phyloP scores from a whole-genome alignment of 768 basidiomycete genomes.

The Kwoniella sp. region DNA sequence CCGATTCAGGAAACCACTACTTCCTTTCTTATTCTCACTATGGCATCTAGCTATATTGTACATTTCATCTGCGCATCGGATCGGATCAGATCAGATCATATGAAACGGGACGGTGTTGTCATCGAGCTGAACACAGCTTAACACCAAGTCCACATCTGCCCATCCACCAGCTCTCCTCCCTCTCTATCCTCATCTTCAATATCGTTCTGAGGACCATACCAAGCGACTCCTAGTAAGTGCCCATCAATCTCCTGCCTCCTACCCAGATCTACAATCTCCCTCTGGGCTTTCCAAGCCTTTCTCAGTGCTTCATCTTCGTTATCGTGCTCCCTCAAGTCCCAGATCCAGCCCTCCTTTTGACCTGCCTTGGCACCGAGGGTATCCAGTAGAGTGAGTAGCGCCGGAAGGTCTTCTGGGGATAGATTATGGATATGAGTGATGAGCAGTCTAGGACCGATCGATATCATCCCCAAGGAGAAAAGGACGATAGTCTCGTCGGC shows the following conservation, averaged over 20 bases:
- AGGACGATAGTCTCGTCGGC: slow-evolving; percentile 28
- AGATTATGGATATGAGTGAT: slow-evolving; percentile 30
- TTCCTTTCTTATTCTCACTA: too few species aligned
- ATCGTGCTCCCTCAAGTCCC: slow-evolving; percentile 16
- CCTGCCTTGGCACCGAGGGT: slow-evolving; percentile 13
- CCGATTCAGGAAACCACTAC: too few species aligned
- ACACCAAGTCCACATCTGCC: slow-evolving; percentile 42
- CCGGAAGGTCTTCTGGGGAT: slow-evolving; percentile 16
- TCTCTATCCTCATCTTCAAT: not conserved
- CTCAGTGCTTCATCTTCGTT: slow-evolving; percentile 2
- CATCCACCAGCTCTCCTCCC: slow-evolving; percentile 27
- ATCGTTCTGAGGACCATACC: slow-evolving; percentile 36
- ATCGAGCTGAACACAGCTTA: too few species aligned
- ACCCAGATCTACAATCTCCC: slow-evolving; percentile 7
- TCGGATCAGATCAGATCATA: not conserved
- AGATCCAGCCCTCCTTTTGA: slow-evolving; percentile 37
- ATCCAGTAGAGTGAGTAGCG: slow-evolving; percentile 32
- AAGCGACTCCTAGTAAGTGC: slow-evolving; percentile 42
- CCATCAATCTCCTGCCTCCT: slow-evolving; percentile 28
- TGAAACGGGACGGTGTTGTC: too few species aligned
- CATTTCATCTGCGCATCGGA: too few species aligned
- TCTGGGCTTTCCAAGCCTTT: slow-evolving; percentile 18
- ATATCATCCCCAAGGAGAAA: slow-evolving; percentile 23
- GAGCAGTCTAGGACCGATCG: slow-evolving; percentile 25
- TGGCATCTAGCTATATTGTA: too few species aligned